These are phyloP conservation scores for Verticillium zaregamsianum DNA, from an alignment of 2,329 filamentous ascomycete species.

Conservation along the genomic window DNA sequence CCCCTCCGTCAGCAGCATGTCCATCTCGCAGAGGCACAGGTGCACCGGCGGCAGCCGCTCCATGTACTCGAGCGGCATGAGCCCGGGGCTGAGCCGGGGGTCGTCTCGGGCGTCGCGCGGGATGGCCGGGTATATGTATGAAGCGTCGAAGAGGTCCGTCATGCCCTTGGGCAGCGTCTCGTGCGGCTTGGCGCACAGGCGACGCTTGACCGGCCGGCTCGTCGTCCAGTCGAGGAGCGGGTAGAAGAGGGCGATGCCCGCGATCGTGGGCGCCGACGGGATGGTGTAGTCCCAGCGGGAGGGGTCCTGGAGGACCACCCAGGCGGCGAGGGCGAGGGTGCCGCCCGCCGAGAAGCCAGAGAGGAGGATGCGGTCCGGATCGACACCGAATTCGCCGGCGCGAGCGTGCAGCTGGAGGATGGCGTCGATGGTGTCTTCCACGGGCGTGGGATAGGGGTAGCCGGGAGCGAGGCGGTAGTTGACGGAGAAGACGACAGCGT, in stretches of 20 bases:
- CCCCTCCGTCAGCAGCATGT: slow-evolving; percentile 60
- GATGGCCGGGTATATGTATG: slow-evolving; percentile 53
- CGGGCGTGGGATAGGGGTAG: slow-evolving; percentile 58
- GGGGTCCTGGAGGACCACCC: slow-evolving; percentile 41
- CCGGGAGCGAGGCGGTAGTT: slow-evolving; percentile 66
- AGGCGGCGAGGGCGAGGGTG: slow-evolving; percentile 47
- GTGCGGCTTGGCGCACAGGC: slow-evolving; percentile 49
- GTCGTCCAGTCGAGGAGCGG: slow-evolving; percentile 59
- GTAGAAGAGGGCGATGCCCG: slow-evolving; percentile 56
- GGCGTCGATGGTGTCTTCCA: slow-evolving; percentile 63
- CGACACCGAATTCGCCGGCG: slow-evolving; percentile 53
- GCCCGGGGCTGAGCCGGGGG: slow-evolving; percentile 53
- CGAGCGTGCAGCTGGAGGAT: slow-evolving; percentile 56
- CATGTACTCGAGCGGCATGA: slow-evolving; percentile 50
- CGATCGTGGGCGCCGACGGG: slow-evolving; percentile 32
- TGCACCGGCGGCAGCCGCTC: slow-evolving; percentile 49
- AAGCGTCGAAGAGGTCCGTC: slow-evolving; percentile 60
- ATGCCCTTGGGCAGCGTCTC: slow-evolving; percentile 53
- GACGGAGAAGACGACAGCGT: slow-evolving; percentile 58
- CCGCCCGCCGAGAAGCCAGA: slow-evolving; percentile 63
- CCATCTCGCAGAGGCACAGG: slow-evolving; percentile 59
- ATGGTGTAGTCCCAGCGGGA: slow-evolving; percentile 31
- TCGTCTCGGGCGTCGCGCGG: slow-evolving; percentile 40
- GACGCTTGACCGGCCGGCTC: slow-evolving; percentile 50
- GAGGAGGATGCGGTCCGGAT: slow-evolving; percentile 50